phyloP scores from a whole-genome alignment of 441 rosid genomes.

The Cnidoscolus chayamansa region DNA sequence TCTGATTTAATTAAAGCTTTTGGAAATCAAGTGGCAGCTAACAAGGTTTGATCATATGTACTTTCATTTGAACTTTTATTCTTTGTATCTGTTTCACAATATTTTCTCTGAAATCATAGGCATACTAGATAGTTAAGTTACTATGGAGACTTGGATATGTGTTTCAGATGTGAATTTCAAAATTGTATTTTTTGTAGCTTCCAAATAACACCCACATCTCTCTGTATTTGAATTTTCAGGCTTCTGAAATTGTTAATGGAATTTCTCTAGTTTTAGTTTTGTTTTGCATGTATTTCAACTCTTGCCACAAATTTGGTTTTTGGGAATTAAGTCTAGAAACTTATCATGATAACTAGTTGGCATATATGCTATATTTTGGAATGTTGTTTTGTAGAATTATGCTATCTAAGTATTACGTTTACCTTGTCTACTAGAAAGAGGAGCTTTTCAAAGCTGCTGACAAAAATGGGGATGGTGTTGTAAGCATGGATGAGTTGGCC shows the following conservation, averaged over 20 bases:
- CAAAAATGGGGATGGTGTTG: conserved; percentile 76
- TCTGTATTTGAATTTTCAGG: conserved; percentile 10
- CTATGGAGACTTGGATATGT: conserved; percentile 5
- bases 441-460: conserved; percentile 86
- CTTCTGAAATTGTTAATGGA: conserved; percentile 2
- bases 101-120: not conserved
- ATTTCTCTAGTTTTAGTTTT: conserved; percentile 4
- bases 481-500: conserved; percentile 89
- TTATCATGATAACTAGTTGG: not conserved
- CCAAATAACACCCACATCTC: not conserved
- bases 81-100: not conserved
- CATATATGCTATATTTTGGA: not conserved
- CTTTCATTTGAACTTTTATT: conserved; percentile 2
- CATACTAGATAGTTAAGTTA: conserved; percentile 2
- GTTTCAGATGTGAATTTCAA: not conserved
- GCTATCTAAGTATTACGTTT: conserved; percentile 27
- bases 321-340: not conserved
- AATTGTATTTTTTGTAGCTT: conserved; percentile 1
- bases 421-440: conserved; percentile 64
- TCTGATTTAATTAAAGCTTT: conserved; percentile 72
- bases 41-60: conserved; percentile 51
- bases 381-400: conserved; percentile 1
- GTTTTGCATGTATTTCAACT: conserved; percentile 1
- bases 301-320: not conserved
- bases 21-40: conserved; percentile 73